Evolutionary conservation across 805 yeast species (phyloP).

Genomic region (Sugiyamaella boreocaroliniensis): DNA sequence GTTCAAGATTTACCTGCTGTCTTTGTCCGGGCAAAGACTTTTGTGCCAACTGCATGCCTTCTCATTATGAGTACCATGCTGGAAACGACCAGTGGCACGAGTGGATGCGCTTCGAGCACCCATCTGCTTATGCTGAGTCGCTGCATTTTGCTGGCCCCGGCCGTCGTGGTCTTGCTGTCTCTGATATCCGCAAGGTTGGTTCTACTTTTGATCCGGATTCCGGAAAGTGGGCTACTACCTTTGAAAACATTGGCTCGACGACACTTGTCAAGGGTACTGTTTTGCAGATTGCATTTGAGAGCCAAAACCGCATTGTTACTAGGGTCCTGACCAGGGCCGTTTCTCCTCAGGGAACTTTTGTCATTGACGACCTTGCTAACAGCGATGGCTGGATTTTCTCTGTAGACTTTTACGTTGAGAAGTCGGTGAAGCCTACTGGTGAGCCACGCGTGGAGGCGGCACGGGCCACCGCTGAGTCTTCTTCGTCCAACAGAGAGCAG

Average conservation of each 20-base stretch:
- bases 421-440: neutral
- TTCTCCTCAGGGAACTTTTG: neutral
- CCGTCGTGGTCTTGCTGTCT: neutral
- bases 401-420: neutral
- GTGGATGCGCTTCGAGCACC: neutral
- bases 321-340: neutral
- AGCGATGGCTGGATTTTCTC: neutral
- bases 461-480: too few species aligned
- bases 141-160: neutral
- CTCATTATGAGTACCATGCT: neutral
- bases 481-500: too few species aligned
- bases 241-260: conserved; percentile 12
- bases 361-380: neutral
- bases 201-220: neutral
- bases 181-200: neutral
- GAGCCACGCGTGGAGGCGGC: too few species aligned
- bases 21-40: neutral
- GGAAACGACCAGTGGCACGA: neutral
- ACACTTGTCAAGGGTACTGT: conserved; percentile 12
- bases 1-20: neutral
- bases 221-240: neutral
- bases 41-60: neutral
- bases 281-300: neutral
- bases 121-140: neutral
- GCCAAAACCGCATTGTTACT: neutral